Evolutionary conservation across 495 filamentous ascomycete genomes (phyloP).

Genomic region (Xylaria longipes): DNA sequence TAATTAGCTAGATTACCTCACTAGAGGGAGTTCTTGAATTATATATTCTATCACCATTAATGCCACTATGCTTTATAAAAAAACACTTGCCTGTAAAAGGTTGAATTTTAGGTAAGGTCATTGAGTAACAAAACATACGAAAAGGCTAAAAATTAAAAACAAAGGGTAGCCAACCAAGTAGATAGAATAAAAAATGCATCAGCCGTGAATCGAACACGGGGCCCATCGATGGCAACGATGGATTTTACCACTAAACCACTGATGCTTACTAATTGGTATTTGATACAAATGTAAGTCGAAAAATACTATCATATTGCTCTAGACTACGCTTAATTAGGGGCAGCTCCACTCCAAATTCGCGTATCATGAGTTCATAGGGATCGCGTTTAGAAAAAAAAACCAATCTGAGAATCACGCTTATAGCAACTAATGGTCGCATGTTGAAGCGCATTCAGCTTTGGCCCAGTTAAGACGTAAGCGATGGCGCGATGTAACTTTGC

Average conservation of each 20-base stretch:
- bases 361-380: background rate
- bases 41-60: no score
- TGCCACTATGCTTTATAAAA: no score
- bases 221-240: constrained; percentile 61
- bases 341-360: background rate
- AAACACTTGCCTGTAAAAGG: no score
- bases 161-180: background rate
- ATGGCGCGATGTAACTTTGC: background rate
- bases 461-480: background rate
- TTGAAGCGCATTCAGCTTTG: background rate
- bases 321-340: background rate
- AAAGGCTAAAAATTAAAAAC: background rate
- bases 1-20: no score
- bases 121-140: background rate
- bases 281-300: background rate
- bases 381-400: background rate
- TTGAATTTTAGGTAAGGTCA: no score
- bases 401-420: background rate
- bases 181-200: constrained; percentile 39
- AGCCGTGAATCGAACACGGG: constrained; percentile 59
- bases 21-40: no score
- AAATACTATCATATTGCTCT: background rate
- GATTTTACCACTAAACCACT: constrained; percentile 62
- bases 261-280: constrained; percentile 28
- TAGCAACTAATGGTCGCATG: background rate